phyloP scores from a whole-genome alignment of 2,329 filamentous ascomycete genomes.

The Fusarium musae region DNA sequence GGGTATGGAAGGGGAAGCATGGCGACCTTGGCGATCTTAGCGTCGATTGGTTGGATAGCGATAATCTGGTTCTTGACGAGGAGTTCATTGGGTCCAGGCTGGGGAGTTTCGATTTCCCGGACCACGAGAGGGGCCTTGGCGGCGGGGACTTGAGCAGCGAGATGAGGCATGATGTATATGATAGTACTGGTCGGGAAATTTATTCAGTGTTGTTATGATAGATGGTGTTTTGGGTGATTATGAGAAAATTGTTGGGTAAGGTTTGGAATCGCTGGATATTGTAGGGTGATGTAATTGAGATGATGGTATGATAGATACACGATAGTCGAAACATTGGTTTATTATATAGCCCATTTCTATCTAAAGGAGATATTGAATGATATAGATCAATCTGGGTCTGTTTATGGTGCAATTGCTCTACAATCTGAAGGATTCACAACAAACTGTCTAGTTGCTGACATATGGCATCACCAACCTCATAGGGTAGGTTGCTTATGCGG shows the following conservation, averaged over 20 bases:
- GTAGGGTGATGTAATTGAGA: accelerated
- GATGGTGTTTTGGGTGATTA: no score
- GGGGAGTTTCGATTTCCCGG: constrained; percentile 26
- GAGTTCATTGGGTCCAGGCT: constrained; percentile 30
- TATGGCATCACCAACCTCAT: neutral
- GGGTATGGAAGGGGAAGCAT: constrained; percentile 34
- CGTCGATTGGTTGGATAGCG: constrained; percentile 32
- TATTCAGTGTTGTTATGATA: accelerated
- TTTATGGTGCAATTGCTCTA: neutral
- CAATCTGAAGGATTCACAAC: neutral
- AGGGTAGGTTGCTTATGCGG: constrained; percentile 1
- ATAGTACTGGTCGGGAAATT: accelerated
- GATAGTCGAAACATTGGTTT: accelerated
- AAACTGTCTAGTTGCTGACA: neutral
- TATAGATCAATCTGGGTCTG: no score
- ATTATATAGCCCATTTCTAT: neutral
- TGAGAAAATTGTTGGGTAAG: accelerated
- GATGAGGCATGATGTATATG: constrained; percentile 12
- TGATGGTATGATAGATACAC: neutral
- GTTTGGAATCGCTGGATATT: no score
- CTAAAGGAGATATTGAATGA: accelerated
- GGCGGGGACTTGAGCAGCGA: constrained; percentile 26
- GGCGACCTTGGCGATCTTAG: constrained; percentile 35
- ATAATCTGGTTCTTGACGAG: constrained; percentile 36
- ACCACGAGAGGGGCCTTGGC: constrained; percentile 27